Evolutionary conservation across 1,284 basidiomycete species (phyloP).

Genomic region (Ustilago esculenta): DNA sequence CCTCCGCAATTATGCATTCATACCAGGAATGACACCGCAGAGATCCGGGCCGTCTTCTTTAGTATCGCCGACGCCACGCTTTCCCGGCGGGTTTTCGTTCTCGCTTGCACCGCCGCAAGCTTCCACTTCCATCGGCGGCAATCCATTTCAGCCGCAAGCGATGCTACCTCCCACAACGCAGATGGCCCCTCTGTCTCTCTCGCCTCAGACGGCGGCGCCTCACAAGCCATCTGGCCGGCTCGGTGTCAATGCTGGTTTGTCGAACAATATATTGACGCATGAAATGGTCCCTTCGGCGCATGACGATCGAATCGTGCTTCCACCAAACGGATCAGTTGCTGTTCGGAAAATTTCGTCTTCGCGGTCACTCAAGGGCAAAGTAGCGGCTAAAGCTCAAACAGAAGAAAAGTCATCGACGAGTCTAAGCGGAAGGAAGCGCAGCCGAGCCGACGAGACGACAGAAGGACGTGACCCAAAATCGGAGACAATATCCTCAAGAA

Average conservation of each 20-base stretch:
- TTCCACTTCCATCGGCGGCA: background rate
- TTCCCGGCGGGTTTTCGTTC: slow-evolving; percentile 34
- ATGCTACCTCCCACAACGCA: slow-evolving; percentile 18
- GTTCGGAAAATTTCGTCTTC: slow-evolving; percentile 18
- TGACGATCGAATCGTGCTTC: slow-evolving; percentile 24
- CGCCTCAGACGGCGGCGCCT: slow-evolving; percentile 1
- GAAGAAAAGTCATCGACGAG: background rate
- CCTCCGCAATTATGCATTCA: slow-evolving; percentile 37
- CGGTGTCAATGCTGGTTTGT: background rate
- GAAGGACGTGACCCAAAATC: background rate
- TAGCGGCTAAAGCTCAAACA: background rate
- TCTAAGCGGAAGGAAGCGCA: slow-evolving; percentile 20
- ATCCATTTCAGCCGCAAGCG: slow-evolving; percentile 10
- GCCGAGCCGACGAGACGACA: background rate
- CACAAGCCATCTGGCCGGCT: background rate
- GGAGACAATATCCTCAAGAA: slow-evolving; percentile 10
- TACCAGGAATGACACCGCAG: slow-evolving; percentile 28
- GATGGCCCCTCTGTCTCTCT: slow-evolving; percentile 24
- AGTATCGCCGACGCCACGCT: slow-evolving; percentile 29
- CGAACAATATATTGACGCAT: slow-evolving; percentile 1
- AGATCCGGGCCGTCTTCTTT: slow-evolving; percentile 9
- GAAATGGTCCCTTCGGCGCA: slow-evolving; percentile 12
- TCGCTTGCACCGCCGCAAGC: slow-evolving; percentile 11
- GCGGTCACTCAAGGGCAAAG: slow-evolving; percentile 19
- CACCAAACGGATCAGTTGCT: slow-evolving; percentile 1